Conservation (phyloP, 768 basidiomycete genomes). For the Tulasnella sp. region DNA sequence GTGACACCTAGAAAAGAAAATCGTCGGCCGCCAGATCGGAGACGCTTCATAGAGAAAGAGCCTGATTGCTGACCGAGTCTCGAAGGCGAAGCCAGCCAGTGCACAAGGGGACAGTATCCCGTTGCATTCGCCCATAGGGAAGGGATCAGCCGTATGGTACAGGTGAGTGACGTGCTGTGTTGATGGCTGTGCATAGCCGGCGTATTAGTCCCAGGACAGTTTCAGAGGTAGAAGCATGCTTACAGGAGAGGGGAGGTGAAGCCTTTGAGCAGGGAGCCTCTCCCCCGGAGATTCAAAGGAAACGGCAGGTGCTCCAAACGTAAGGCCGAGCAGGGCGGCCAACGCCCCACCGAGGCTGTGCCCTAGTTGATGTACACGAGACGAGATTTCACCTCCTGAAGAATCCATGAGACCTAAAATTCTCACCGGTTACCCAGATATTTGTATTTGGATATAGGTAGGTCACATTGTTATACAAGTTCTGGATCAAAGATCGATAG, state of each 20-base stretch:
- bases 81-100: conserved; percentile 77
- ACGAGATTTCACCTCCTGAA: no score
- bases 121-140: conserved; percentile 75
- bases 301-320: conserved; percentile 89
- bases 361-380: conserved; percentile 23
- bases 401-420: not conserved
- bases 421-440: conserved; percentile 74
- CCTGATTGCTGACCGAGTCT: conserved; percentile 36
- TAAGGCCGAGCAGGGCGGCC: conserved; percentile 70
- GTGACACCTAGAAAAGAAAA: conserved; percentile 46
- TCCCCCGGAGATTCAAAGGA: conserved; percentile 89
- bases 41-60: no score
- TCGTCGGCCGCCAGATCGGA: no score
- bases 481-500: no score
- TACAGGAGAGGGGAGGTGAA: conserved; percentile 17
- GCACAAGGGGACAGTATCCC: conserved; percentile 70
- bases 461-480: conserved; percentile 85
- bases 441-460: conserved; percentile 81
- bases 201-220: no score
- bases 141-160: conserved; percentile 92
- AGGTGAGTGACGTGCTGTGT: conserved; percentile 39
- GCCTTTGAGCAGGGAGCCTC: conserved; percentile 55
- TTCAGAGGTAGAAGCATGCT: not conserved
- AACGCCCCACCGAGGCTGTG: conserved; percentile 83
- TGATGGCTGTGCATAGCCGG: conserved; percentile 10